phyloP scores from a whole-genome alignment of 805 yeast genomes.

The Pichia occidentalis region DNA sequence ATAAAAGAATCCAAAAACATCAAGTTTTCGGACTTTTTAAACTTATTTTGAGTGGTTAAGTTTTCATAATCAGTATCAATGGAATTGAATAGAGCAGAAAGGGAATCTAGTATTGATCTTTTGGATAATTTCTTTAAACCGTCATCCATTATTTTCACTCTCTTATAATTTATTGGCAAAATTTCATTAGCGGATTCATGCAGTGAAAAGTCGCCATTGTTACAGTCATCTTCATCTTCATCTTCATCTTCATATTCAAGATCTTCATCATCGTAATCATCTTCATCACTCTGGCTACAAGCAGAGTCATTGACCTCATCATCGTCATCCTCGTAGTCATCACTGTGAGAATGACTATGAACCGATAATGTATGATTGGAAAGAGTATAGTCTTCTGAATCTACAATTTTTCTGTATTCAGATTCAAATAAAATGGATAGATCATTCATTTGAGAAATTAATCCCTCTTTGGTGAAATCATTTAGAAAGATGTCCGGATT shows the following conservation, averaged over 20 bases:
- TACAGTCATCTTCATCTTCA: constrained; percentile 11
- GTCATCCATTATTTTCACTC: constrained; percentile 11
- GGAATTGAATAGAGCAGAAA: not conserved
- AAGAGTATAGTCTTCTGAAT: not conserved
- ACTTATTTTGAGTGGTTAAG: constrained; percentile 17
- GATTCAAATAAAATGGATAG: constrained; percentile 18
- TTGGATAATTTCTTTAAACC: constrained; percentile 14
- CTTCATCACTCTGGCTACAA: constrained; percentile 7
- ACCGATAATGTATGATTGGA: constrained; percentile 1
- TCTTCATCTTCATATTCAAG: constrained; percentile 26
- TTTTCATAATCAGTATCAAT: constrained; percentile 20
- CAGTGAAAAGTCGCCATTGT: not conserved
- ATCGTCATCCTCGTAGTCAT: not conserved
- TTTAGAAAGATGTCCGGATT: constrained; percentile 39
- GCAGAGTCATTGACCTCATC: too few species aligned
- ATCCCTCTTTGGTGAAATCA: constrained; percentile 65
- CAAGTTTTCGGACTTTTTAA: constrained; percentile 26
- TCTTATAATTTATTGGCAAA: too few species aligned
- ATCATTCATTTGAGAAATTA: constrained; percentile 43
- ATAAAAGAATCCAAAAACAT: constrained; percentile 25
- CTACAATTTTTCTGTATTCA: constrained; percentile 20
- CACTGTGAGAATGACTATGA: not conserved
- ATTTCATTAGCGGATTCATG: not conserved
- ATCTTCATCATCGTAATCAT: constrained; percentile 22
- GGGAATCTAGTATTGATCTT: constrained; percentile 4